Conservation (phyloP, 108 stramenopile genomes). For the Skeletonema marinoi region DNA sequence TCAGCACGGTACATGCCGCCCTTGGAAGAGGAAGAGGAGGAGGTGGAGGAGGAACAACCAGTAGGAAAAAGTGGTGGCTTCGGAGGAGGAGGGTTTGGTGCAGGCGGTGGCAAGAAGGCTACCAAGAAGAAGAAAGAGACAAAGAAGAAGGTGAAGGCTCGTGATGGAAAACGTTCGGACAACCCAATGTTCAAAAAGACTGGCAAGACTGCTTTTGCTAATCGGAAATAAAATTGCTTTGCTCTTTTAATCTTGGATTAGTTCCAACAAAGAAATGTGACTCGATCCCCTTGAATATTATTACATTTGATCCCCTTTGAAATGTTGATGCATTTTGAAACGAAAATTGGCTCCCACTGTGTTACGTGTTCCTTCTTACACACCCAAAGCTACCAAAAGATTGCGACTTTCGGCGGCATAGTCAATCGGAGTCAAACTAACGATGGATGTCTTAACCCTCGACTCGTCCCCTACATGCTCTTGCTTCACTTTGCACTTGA, state of each 20-base stretch:
- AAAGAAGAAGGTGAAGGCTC: slow-evolving; percentile 5
- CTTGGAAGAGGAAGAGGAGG: slow-evolving; percentile 16
- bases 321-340: slow-evolving; percentile 1
- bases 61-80: slow-evolving; percentile 6
- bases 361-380: not conserved
- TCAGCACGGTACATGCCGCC: slow-evolving; percentile 34
- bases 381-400: slow-evolving; percentile 74
- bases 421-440: slow-evolving; percentile 79
- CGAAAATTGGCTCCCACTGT: not conserved
- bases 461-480: slow-evolving; percentile 92
- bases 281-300: not conserved
- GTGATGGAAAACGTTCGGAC: slow-evolving; percentile 5
- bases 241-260: not conserved
- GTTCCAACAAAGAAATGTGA: not conserved
- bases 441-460: slow-evolving; percentile 82
- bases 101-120: slow-evolving; percentile 8
- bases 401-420: slow-evolving; percentile 79
- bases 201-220: not conserved
- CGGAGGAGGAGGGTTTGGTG: slow-evolving; percentile 8
- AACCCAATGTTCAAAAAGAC: slow-evolving; percentile 14
- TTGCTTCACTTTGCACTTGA: slow-evolving; percentile 91
- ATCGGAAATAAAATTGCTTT: not conserved
- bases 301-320: not conserved
- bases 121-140: not conserved
- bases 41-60: not conserved